Evolutionary conservation across 1,284 basidiomycete species (phyloP).

Genomic region (Anthracocystis panici-leucophaei): DNA sequence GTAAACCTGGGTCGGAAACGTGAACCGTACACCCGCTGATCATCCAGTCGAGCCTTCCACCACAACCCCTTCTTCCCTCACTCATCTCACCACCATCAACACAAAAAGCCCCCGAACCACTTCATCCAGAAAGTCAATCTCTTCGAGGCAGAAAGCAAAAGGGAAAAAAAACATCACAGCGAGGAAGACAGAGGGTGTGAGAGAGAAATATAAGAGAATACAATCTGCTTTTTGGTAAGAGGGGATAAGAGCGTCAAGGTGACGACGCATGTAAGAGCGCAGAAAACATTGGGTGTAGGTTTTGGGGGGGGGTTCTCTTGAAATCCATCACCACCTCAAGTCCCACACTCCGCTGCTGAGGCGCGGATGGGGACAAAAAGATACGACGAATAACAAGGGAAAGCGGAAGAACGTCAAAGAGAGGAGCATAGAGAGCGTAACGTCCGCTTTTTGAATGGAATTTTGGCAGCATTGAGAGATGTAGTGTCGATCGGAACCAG

Average conservation of each 20-base stretch:
- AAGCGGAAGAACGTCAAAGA: slow-evolving; percentile 12
- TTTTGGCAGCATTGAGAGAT: slow-evolving; percentile 1
- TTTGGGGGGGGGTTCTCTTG: background rate
- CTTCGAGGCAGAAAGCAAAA: slow-evolving; percentile 33
- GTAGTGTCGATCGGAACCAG: slow-evolving; percentile 1
- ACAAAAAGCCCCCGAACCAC: background rate
- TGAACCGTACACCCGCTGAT: background rate
- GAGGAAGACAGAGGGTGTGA: slow-evolving; percentile 15
- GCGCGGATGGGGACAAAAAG: slow-evolving; percentile 9
- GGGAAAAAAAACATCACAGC: slow-evolving; percentile 19
- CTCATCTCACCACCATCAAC: slow-evolving; percentile 1
- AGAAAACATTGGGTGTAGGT: slow-evolving; percentile 17
- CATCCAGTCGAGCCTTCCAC: background rate
- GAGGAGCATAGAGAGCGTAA: slow-evolving; percentile 3
- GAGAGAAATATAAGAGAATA: slow-evolving; percentile 16
- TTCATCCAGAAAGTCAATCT: slow-evolving; percentile 31
- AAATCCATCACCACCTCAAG: background rate
- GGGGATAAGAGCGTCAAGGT: background rate
- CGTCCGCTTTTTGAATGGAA: slow-evolving; percentile 6
- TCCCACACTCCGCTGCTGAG: slow-evolving; percentile 14
- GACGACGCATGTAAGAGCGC: slow-evolving; percentile 24
- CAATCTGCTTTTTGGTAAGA: slow-evolving; percentile 42
- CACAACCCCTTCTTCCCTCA: background rate
- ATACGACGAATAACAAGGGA: background rate
- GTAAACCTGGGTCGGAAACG: no score